A percentile compares a stretch with the other conserved stretches of the same genome.
Conservation (phyloP, 2,329 filamentous ascomycete species). For the Madurella mycetomatis region DNA sequence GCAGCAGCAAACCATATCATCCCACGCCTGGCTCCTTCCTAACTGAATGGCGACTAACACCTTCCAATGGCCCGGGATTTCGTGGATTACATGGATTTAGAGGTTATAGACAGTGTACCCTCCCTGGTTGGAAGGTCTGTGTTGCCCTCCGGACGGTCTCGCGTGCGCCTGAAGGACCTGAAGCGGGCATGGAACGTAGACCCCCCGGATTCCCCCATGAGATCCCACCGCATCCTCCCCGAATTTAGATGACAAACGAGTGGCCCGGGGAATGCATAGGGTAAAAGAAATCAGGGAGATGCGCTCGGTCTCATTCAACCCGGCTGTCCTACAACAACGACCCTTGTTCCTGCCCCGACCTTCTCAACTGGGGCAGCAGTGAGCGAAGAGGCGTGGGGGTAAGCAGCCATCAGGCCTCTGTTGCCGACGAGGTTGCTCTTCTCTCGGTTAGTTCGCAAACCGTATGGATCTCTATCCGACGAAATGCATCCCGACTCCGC, state of each 20-base stretch:
- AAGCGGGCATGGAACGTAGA: background rate
- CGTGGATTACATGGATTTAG: background rate
- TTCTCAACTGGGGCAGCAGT: background rate
- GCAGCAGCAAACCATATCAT: background rate
- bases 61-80: background rate
- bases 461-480: background rate
- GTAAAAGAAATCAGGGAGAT: constrained; percentile 9
- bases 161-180: background rate
- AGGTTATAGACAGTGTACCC: background rate
- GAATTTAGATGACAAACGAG: background rate
- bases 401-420: background rate
- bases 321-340: background rate
- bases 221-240: background rate
- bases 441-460: background rate
- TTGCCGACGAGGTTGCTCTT: background rate
- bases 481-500: background rate
- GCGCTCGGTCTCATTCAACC: background rate
- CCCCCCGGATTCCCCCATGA: background rate
- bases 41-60: background rate
- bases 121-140: background rate
- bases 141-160: background rate
- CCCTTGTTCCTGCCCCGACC: background rate
- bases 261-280: constrained; percentile 1
- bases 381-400: background rate
- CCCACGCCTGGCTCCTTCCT: background rate